Conservation (phyloP, 257 asterid species). For the Salvia miltiorrhiza region DNA sequence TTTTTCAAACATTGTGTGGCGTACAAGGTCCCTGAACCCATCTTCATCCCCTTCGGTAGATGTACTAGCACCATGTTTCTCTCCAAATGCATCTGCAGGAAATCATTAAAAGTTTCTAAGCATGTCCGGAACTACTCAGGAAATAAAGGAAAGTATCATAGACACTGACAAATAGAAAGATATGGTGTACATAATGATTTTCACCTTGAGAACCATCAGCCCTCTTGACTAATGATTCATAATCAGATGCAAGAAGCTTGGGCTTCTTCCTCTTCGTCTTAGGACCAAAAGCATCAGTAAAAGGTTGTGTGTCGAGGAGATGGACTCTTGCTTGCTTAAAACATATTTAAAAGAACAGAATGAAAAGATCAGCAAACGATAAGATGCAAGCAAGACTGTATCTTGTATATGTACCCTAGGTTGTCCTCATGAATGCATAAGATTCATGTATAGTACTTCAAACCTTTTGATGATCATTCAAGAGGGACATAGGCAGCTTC, state of each 20-base stretch:
- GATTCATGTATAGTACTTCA: conserved; percentile 13
- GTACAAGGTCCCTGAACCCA: conserved; percentile 83
- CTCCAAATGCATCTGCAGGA: conserved; percentile 67
- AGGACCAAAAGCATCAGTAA: conserved; percentile 86
- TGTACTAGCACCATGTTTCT: conserved; percentile 60
- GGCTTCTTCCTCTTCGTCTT: conserved; percentile 88
- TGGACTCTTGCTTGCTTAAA: conserved; percentile 90
- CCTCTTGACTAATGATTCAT: conserved; percentile 65
- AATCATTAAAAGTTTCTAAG: conserved; percentile 7
- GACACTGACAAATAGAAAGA: neutral
- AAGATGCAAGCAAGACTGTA: neutral
- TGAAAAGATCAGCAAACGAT: conserved; percentile 9
- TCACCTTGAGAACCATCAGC: conserved; percentile 93
- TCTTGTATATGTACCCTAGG: neutral
- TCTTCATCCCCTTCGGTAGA: conserved; percentile 67
- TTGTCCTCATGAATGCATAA: neutral
- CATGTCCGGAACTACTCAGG: neutral
- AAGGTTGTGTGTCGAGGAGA: conserved; percentile 87
- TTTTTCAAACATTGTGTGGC: conserved; percentile 92
- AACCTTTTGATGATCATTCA: conserved; percentile 90
- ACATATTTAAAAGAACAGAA: conserved; percentile 13
- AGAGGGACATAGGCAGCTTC: conserved; percentile 83
- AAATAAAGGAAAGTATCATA: neutral
- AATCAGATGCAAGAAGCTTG: conserved; percentile 63
- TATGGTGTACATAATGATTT: neutral